Evolutionary conservation across 2,329 filamentous ascomycete species (phyloP).

Genomic region (Colletotrichum sp.): DNA sequence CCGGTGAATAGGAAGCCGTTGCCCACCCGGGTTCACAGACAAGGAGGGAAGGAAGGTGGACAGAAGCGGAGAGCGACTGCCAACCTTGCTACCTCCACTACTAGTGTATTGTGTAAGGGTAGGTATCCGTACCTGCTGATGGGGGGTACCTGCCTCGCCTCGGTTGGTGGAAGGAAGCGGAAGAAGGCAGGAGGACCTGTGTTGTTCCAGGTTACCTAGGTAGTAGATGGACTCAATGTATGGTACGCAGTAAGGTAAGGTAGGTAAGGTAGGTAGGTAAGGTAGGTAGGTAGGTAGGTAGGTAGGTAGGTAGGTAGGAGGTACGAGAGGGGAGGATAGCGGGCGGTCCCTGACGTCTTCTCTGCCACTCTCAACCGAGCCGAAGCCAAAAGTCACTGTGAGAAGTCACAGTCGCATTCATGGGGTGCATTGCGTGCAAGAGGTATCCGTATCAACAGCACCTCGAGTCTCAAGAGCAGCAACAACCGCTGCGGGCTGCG

Average conservation of each 20-base stretch:
- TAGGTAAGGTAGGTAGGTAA: background rate
- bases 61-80: background rate
- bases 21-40: constrained; percentile 9
- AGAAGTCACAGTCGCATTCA: background rate
- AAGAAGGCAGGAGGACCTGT: background rate
- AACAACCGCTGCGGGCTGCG: background rate
- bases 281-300: background rate
- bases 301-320: background rate
- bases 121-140: background rate
- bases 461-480: background rate
- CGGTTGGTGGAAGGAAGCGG: background rate
- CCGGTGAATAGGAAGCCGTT: constrained; percentile 1
- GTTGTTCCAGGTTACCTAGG: background rate
- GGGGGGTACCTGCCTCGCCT: background rate
- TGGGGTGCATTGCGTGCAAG: background rate
- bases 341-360: background rate
- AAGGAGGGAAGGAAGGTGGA: constrained; percentile 11
- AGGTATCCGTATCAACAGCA: background rate
- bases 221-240: background rate
- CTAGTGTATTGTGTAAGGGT: background rate
- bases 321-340: background rate
- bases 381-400: background rate
- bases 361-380: background rate
- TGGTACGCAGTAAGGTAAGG: background rate
- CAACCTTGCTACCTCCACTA: background rate